Conservation (phyloP, 257 asterid species). For the Solanum virginianum region DNA sequence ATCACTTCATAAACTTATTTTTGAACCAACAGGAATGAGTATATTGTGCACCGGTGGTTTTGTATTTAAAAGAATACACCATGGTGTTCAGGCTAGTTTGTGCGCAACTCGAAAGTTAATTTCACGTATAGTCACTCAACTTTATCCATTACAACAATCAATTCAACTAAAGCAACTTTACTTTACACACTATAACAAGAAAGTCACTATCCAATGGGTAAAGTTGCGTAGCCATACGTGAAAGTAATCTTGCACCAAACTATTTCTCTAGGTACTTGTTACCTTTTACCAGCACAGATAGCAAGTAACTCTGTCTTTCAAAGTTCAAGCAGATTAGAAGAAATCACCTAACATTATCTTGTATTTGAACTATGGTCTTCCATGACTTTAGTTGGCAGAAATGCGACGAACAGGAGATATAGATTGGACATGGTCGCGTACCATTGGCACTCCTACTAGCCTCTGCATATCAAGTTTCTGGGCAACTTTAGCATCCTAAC, state of each 20-base stretch:
- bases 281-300: neutral
- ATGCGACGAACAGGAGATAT: slow-evolving; percentile 33
- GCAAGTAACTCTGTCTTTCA: neutral
- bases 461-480: slow-evolving; percentile 44
- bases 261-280: neutral
- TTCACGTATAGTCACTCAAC: neutral
- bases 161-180: neutral
- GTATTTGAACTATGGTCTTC: neutral
- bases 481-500: slow-evolving; percentile 44
- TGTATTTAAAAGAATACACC: no score
- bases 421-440: slow-evolving; percentile 66
- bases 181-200: neutral
- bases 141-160: neutral
- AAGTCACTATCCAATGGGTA: neutral
- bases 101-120: neutral
- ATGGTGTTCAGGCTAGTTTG: neutral
- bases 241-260: neutral
- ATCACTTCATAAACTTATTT: neutral
- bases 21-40: neutral
- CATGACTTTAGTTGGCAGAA: slow-evolving; percentile 61
- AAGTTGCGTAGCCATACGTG: neutral
- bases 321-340: neutral
- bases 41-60: neutral
- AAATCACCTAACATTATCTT: neutral
- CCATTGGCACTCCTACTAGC: slow-evolving; percentile 79